These are phyloP conservation scores for Sarcocystis neurona DNA, from an alignment of 169 alveolate species.

Conservation along the genomic window DNA sequence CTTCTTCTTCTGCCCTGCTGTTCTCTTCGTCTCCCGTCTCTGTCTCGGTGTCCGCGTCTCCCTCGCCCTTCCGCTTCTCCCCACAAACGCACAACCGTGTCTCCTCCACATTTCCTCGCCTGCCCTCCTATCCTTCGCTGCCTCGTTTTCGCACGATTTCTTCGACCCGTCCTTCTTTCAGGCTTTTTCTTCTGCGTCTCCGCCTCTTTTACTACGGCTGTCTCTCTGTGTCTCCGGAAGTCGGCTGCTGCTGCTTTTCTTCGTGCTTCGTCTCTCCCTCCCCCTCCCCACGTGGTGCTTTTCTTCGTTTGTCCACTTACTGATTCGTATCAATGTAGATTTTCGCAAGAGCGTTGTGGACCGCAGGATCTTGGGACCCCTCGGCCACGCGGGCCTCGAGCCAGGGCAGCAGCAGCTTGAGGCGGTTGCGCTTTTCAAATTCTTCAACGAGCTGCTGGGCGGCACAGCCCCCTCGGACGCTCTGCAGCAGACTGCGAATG, in stretches of 20 bases:
- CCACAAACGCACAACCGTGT: too few relatives aligned
- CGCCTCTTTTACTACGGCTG: too few relatives aligned
- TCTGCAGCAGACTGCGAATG: constrained; percentile 88
- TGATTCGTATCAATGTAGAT: constrained; percentile 96
- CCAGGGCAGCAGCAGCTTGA: constrained; percentile 95
- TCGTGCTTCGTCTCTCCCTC: background rate
- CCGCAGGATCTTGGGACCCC: constrained; percentile 94
- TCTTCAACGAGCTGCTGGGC: constrained; percentile 96
- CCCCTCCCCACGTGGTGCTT: background rate
- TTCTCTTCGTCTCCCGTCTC: too few relatives aligned
- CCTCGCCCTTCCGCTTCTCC: too few relatives aligned
- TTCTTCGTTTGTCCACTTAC: background rate
- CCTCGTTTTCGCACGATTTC: too few relatives aligned
- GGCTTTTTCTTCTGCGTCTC: too few relatives aligned
- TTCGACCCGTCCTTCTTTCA: too few relatives aligned
- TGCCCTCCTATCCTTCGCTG: too few relatives aligned
- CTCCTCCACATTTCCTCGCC: too few relatives aligned
- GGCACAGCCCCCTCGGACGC: constrained; percentile 94
- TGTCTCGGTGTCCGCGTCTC: too few relatives aligned
- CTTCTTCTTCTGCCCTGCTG: too few relatives aligned
- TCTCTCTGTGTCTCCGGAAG: too few relatives aligned
- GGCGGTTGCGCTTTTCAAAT: constrained; percentile 96
- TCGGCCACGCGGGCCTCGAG: constrained; percentile 97
- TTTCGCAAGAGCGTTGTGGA: constrained; percentile 99
- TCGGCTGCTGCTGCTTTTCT: background rate